phyloP scores from a whole-genome alignment of 257 asterid genomes.

The Anisodus acutangulus region DNA sequence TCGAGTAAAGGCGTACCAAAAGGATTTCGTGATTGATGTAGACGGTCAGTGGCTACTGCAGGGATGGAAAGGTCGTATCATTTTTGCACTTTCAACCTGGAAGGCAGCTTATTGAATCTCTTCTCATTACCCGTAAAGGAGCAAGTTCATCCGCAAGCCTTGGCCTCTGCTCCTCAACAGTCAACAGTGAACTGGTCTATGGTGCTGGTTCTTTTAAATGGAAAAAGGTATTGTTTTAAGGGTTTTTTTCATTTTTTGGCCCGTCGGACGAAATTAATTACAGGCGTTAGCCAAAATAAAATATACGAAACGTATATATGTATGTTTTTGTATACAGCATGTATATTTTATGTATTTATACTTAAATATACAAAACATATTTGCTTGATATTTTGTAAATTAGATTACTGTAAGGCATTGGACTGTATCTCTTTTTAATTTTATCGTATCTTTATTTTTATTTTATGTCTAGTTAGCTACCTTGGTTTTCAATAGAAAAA shows the following conservation, averaged over 20 bases:
- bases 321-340: too few species aligned
- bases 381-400: too few species aligned
- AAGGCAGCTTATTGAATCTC: constrained; percentile 30
- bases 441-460: too few species aligned
- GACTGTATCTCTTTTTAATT: too few species aligned
- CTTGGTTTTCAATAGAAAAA: not conserved
- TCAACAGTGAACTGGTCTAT: not conserved
- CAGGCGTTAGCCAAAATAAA: too few species aligned
- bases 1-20: constrained; percentile 39
- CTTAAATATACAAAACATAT: too few species aligned
- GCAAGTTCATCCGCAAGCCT: constrained; percentile 8
- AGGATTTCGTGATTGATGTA: constrained; percentile 48
- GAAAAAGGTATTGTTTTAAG: not conserved
- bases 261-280: too few species aligned
- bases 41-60: constrained; percentile 51
- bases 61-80: constrained; percentile 57
- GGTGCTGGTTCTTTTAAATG: constrained; percentile 10
- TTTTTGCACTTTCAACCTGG: constrained; percentile 51
- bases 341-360: too few species aligned
- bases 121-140: not conserved
- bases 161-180: not conserved
- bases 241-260: too few species aligned
- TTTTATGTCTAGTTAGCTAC: not conserved
- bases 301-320: too few species aligned
- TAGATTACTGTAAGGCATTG: too few species aligned